Evolutionary conservation across 345 rosid genomes (phyloP).

Genomic region (Eucalyptus erythrocorys): DNA sequence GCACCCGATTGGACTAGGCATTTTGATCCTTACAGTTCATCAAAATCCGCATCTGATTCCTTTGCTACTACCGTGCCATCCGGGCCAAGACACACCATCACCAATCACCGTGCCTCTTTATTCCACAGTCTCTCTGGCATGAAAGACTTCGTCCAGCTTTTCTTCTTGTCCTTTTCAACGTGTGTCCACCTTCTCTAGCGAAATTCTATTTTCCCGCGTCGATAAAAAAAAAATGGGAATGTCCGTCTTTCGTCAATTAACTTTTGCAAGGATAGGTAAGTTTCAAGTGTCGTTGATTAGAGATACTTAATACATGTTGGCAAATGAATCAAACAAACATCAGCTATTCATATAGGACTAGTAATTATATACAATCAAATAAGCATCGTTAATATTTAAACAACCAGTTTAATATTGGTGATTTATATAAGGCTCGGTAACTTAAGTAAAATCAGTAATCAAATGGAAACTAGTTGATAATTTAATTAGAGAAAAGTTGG

Average conservation of each 20-base stretch:
- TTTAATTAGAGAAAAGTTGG: background rate
- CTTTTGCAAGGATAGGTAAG: background rate
- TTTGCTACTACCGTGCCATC: background rate
- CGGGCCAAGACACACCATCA: background rate
- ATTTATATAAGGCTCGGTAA: background rate
- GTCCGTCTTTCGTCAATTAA: background rate
- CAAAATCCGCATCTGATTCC: background rate
- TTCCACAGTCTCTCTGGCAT: background rate
- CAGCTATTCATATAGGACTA: background rate
- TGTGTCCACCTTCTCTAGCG: background rate
- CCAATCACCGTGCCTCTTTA: background rate
- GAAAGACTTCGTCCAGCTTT: background rate
- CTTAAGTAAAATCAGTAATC: background rate
- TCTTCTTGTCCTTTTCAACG: background rate
- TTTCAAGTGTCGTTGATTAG: background rate
- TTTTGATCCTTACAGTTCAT: background rate
- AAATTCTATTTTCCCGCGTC: background rate
- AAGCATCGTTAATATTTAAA: background rate
- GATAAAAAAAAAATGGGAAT: background rate
- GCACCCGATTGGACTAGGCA: background rate
- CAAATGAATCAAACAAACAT: background rate
- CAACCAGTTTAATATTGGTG: background rate
- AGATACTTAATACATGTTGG: background rate
- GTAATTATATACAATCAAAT: background rate
- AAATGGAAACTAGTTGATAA: background rate